Conservation (phyloP, 2,329 filamentous ascomycete genomes). For the Achaetomium macrosporum region DNA sequence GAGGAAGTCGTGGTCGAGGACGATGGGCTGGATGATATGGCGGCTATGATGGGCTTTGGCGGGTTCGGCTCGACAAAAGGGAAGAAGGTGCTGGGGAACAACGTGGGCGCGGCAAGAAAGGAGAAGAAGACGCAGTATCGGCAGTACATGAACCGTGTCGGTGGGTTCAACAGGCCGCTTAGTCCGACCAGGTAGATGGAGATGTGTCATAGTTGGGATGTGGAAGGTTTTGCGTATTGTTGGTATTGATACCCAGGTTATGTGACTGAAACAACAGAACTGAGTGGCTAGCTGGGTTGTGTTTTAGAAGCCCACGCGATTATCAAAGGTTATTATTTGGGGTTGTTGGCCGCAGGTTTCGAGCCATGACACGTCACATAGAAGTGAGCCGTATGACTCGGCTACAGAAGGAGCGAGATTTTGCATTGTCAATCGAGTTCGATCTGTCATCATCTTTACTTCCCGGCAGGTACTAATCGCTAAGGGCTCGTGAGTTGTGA, state of each 20-base stretch:
- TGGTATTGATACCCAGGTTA: slow-evolving; percentile 15
- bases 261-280: not conserved
- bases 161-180: slow-evolving; percentile 75
- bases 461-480: too few relatives aligned
- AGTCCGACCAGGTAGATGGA: slow-evolving; percentile 45
- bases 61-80: slow-evolving; percentile 82
- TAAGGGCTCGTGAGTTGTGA: too few relatives aligned
- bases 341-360: too few relatives aligned
- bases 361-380: too few relatives aligned
- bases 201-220: not conserved
- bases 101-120: slow-evolving; percentile 74
- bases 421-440: too few relatives aligned
- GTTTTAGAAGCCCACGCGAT: too few relatives aligned
- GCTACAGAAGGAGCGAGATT: too few relatives aligned
- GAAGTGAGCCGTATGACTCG: too few relatives aligned
- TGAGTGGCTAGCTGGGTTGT: not conserved
- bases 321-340: too few relatives aligned
- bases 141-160: slow-evolving; percentile 90
- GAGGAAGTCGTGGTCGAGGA: slow-evolving; percentile 54
- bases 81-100: slow-evolving; percentile 82
- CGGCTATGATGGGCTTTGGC: slow-evolving; percentile 83
- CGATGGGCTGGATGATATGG: slow-evolving; percentile 67
- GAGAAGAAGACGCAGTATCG: slow-evolving; percentile 93
- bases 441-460: too few relatives aligned
- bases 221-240: slow-evolving; percentile 1